Conservation (phyloP, 2,329 filamentous ascomycete genomes). For the Calonectria pseudoturangicola region DNA sequence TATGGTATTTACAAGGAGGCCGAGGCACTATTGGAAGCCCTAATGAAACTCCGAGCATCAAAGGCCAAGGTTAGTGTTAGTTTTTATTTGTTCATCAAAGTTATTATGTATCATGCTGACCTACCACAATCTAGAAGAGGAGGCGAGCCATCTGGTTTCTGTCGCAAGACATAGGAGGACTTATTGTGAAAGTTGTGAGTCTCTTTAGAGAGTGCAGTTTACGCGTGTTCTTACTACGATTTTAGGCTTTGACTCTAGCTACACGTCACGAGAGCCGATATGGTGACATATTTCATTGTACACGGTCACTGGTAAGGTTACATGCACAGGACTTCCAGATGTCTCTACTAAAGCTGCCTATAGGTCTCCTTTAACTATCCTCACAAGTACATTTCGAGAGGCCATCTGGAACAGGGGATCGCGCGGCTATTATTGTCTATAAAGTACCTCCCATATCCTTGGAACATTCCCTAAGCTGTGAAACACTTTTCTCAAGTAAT, state of each 20-base stretch:
- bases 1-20: too few species aligned
- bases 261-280: background rate
- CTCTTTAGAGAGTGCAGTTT: background rate
- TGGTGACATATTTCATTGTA: constrained; percentile 2
- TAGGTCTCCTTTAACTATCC: constrained; percentile 14
- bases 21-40: too few species aligned
- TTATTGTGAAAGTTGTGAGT: constrained; percentile 36
- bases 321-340: background rate
- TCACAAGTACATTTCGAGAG: background rate
- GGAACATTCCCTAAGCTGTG: background rate
- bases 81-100: too few species aligned
- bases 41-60: too few species aligned
- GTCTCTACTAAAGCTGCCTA: background rate
- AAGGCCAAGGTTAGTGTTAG: too few species aligned
- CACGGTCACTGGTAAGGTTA: background rate
- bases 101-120: too few species aligned
- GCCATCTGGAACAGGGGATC: background rate
- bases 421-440: background rate
- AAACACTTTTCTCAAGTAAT: constrained; percentile 11
- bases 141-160: constrained; percentile 32
- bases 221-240: background rate
- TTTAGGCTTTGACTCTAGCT: constrained; percentile 4
- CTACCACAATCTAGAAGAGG: background rate
- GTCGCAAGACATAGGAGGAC: constrained; percentile 38
- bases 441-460: background rate